phyloP scores from a whole-genome alignment of 352 stramenopile species.

The Phytopythium vexans region DNA sequence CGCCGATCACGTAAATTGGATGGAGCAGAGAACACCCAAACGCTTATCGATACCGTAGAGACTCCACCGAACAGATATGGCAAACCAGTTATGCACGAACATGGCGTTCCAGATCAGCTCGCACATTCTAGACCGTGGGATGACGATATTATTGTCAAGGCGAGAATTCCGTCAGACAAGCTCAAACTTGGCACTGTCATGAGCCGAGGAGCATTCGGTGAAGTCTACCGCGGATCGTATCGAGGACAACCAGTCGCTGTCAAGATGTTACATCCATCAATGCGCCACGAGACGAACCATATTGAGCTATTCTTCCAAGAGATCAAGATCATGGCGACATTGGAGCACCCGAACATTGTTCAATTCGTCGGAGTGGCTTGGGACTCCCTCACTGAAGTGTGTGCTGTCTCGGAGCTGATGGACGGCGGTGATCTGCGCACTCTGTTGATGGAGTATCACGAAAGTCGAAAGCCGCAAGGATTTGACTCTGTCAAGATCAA shows the following conservation, averaged over 20 bases:
- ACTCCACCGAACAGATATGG: constrained; percentile 12
- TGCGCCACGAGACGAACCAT: constrained; percentile 36
- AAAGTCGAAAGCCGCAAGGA: constrained; percentile 39
- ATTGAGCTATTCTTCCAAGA: constrained; percentile 63
- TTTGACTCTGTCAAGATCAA: constrained; percentile 47
- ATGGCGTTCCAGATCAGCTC: constrained; percentile 56
- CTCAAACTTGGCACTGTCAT: constrained; percentile 29
- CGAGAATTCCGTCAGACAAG: constrained; percentile 49
- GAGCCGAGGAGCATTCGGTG: constrained; percentile 41
- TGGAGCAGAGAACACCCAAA: constrained; percentile 26
- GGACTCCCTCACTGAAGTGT: constrained; percentile 70
- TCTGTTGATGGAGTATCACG: constrained; percentile 50
- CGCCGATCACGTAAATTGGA: constrained; percentile 21
- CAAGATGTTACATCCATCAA: constrained; percentile 46
- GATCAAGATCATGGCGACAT: constrained; percentile 33
- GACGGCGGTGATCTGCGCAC: constrained; percentile 62
- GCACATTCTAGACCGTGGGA: constrained; percentile 44
- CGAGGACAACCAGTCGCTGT: constrained; percentile 71
- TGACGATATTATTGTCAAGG: constrained; percentile 34
- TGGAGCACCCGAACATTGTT: constrained; percentile 71
- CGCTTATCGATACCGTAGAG: constrained; percentile 45
- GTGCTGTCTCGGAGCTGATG: constrained; percentile 71
- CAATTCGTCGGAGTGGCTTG: constrained; percentile 62
- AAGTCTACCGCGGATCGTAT: constrained; percentile 49
- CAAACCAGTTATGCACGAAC: constrained; percentile 57